Base-by-base conservation (phyloP, 768 basidiomycete species). In the Amanita pallidorosea region DNA sequence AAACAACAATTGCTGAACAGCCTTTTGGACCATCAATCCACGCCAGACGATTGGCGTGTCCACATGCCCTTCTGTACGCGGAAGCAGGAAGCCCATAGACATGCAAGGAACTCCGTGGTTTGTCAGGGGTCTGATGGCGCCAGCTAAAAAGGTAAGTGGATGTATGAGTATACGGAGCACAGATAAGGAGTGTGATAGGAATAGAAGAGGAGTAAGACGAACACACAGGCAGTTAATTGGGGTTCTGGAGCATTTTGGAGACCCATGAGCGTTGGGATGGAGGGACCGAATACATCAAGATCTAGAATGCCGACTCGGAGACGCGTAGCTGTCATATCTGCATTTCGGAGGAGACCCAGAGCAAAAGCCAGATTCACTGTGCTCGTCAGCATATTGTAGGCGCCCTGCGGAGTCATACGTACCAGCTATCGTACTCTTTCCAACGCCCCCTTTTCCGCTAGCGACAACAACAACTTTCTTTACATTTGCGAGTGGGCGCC, bases 21-120 rank as follows among this genome's bases (percentile, higher is more conserved):
- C 93, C 61, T 97, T 97, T 68, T 95, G 93, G 1, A 97, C 95
- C 95, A 97, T 98, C 18, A 96, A 76, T 2, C 95, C 95, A 22
- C 95, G 77, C 95, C 95, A 99, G 27, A 95, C 89, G 29, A 97
- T 75, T 0, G 93, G 83, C 0, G 82, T 80, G 61, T 94, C 90
- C 33, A 74, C 73, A 49, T 74, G 68, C 6, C 75, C 72, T 29
- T 69, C 56, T 1, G 72, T 60, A 50, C 70, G 67, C 1, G 88
- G 85, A 12, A 98, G 75, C 11, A 99, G 77, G 63, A 92, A 99
- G 2, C 93, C 95, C 81, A 99, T 96, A 1, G 93, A 96, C 95
- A 97, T 97, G 58, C 87, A 88, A 13, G 88, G 84, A 2, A 97
- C 59, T 12, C 90, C 88, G 63, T 98, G 92, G 60, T 96, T 96